Conservation (phyloP, 441 rosid genomes). For the Populus trichocarpa region DNA sequence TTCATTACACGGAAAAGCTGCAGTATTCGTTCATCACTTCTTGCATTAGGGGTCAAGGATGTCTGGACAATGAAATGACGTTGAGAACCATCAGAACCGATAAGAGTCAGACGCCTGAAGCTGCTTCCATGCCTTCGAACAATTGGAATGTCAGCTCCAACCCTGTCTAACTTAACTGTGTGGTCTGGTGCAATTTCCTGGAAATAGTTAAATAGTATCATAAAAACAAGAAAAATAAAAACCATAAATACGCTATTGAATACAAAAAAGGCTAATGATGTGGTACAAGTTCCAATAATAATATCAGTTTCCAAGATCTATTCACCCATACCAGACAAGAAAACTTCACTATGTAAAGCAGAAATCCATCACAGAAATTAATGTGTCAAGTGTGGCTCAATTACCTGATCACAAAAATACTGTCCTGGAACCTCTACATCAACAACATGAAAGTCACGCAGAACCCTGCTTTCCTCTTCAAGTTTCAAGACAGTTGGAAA, state of each 20-base stretch:
- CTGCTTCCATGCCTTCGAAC: conserved; percentile 99
- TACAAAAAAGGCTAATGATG: neutral
- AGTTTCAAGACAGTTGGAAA: conserved; percentile 88
- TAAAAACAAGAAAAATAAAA: conserved; percentile 1
- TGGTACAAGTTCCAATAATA: neutral
- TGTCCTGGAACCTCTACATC: conserved; percentile 99
- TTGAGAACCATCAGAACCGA: conserved; percentile 98
- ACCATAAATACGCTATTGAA: neutral
- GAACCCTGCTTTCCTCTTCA: conserved; percentile 93
- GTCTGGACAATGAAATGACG: conserved; percentile 96
- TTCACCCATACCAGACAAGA: neutral
- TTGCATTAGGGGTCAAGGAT: conserved; percentile 97
- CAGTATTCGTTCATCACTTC: conserved; percentile 94
- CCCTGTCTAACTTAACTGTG: conserved; percentile 87
- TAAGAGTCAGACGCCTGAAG: conserved; percentile 90
- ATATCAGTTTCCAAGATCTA: neutral
- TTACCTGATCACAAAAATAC: conserved; percentile 95
- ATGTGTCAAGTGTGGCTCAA: neutral
- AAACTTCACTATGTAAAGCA: neutral
- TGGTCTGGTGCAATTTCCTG: conserved; percentile 98
- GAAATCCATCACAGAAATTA: conserved; percentile 6
- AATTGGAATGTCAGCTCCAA: conserved; percentile 96
- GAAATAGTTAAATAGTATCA: conserved; percentile 13
- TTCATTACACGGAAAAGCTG: conserved; percentile 99
- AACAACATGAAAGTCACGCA: conserved; percentile 93